phyloP scores from a whole-genome alignment of 208 protist genomes.

The Leishmania guyanensis region DNA sequence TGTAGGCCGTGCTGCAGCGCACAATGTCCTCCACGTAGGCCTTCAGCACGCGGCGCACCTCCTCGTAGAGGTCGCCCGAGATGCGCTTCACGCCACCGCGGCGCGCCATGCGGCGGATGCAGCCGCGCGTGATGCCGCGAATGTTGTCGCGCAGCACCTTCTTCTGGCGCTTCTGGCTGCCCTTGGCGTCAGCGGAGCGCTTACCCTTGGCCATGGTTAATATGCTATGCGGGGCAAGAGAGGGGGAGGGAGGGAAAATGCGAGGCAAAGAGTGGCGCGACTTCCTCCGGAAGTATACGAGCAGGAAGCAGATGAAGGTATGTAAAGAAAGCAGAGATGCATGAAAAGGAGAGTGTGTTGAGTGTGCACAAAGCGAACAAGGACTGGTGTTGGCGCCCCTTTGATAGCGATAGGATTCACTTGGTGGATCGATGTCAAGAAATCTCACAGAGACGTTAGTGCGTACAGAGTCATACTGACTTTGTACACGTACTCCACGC shows the following conservation, averaged over 20 bases:
- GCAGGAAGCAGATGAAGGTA: neutral
- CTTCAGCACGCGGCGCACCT: slow-evolving; percentile 82
- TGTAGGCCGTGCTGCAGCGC: slow-evolving; percentile 82
- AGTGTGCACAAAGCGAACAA: neutral
- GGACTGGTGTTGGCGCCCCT: neutral
- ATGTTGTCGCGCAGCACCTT: slow-evolving; percentile 90
- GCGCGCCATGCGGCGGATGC: slow-evolving; percentile 90
- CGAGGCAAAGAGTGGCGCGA: no score
- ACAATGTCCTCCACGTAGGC: slow-evolving; percentile 83
- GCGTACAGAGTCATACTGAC: neutral
- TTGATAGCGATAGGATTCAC: neutral
- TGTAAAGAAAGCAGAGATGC: neutral
- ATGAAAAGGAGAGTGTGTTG: neutral
- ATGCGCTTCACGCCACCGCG: slow-evolving; percentile 94
- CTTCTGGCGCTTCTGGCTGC: slow-evolving; percentile 81
- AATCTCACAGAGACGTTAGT: neutral
- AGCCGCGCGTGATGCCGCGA: slow-evolving; percentile 82
- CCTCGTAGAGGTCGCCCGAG: slow-evolving; percentile 67
- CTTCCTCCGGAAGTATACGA: neutral
- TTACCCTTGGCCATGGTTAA: slow-evolving; percentile 74
- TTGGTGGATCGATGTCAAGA: neutral
- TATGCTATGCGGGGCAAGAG: no score
- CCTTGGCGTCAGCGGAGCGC: slow-evolving; percentile 70
- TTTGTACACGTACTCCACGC: neutral
- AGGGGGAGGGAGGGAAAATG: neutral